phyloP scores from a whole-genome alignment of 1,139 yeast species.

The Candida sp. region DNA sequence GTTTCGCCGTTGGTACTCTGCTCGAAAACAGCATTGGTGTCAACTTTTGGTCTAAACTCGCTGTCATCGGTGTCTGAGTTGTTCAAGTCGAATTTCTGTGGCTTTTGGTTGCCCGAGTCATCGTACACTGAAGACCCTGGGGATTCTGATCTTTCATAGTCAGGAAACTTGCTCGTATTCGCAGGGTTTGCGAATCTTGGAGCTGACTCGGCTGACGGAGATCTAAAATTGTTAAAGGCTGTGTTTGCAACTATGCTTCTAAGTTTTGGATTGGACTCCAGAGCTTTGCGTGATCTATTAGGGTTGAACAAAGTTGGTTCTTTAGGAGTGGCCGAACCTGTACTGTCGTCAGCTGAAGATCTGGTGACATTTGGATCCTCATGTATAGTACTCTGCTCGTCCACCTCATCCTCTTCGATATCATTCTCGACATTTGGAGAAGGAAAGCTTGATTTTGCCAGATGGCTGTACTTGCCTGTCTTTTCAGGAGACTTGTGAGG shows the following conservation, averaged over 20 bases:
- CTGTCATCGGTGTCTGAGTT: constrained; percentile 11
- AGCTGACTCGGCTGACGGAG: constrained; percentile 15
- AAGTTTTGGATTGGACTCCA: constrained; percentile 11
- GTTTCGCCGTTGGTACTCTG: constrained; percentile 22
- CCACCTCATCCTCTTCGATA: constrained; percentile 12
- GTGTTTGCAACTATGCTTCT: constrained; percentile 34
- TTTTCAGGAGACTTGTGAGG: constrained; percentile 8
- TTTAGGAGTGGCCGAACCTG: neutral
- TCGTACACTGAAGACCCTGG: constrained; percentile 1
- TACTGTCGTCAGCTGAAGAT: neutral
- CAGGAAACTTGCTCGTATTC: neutral
- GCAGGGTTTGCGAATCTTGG: constrained; percentile 9
- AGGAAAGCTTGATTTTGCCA: constrained; percentile 16
- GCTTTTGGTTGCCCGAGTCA: neutral
- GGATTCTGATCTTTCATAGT: neutral
- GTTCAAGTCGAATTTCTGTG: constrained; percentile 4
- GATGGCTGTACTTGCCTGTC: neutral
- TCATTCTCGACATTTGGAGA: constrained; percentile 16
- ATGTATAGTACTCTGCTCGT: constrained; percentile 7
- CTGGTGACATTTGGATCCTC: constrained; percentile 1
- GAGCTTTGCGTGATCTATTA: constrained; percentile 6
- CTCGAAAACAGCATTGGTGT: constrained; percentile 18
- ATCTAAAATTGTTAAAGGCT: constrained; percentile 45
- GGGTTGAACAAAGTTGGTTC: neutral
- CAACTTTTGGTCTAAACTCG: constrained; percentile 4